A percentile compares a stretch with the other conserved stretches of the same genome.
Conservation (phyloP, 768 basidiomycete species). For the Naganishia randhawae region DNA sequence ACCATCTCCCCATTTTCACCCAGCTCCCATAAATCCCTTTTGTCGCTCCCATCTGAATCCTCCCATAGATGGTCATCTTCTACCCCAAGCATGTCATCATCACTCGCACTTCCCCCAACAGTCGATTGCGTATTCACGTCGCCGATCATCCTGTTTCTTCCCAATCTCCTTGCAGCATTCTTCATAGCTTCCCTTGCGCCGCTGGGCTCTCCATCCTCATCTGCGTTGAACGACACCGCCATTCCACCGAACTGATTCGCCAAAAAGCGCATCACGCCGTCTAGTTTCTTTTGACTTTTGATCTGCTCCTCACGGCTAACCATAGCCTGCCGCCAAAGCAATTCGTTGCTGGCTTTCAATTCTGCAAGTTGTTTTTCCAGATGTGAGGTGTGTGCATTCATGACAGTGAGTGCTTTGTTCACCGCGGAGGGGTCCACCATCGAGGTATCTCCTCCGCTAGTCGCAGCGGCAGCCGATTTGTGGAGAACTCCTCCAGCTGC, state of each 20-base stretch:
- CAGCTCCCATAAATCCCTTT: constrained; percentile 35
- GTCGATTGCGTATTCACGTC: constrained; percentile 33
- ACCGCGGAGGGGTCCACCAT: constrained; percentile 33
- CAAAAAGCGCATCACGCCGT: constrained; percentile 88
- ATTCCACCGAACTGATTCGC: constrained; percentile 69
- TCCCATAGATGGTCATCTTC: constrained; percentile 14
- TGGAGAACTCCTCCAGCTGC: neutral
- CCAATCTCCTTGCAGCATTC: constrained; percentile 41
- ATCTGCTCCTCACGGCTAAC: constrained; percentile 72
- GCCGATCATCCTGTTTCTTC: constrained; percentile 46
- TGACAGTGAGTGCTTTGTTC: constrained; percentile 28
- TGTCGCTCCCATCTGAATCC: constrained; percentile 31
- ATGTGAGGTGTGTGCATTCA: constrained; percentile 68
- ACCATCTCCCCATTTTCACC: constrained; percentile 18
- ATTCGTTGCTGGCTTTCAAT: constrained; percentile 77
- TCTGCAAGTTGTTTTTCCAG: constrained; percentile 85
- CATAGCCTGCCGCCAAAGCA: constrained; percentile 88
- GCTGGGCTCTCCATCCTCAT: constrained; percentile 26
- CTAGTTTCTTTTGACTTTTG: constrained; percentile 94
- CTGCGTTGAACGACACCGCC: constrained; percentile 25
- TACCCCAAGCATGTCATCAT: constrained; percentile 12
- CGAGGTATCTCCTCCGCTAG: constrained; percentile 37
- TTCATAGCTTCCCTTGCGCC: constrained; percentile 4
- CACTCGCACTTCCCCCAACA: constrained; percentile 7
- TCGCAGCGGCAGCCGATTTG: constrained; percentile 17